Evolutionary conservation across 2,329 filamentous ascomycete species (phyloP).

Genomic region (Arthrobotrys entomopaga): DNA sequence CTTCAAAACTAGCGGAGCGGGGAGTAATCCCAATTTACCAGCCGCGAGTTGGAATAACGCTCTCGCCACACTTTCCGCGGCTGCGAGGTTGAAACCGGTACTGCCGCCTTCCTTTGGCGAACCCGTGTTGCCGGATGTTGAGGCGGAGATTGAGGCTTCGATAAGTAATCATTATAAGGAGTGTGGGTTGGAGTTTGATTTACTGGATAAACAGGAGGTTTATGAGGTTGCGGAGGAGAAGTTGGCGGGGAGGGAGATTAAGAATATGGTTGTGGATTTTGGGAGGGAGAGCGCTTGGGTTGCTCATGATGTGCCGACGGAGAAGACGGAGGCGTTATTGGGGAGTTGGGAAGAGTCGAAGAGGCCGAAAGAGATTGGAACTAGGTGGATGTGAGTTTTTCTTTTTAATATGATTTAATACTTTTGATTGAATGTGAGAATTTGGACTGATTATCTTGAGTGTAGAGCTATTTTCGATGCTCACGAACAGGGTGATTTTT

Average conservation of each 20-base stretch:
- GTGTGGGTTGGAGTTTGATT: conserved; percentile 42
- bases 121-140: conserved; percentile 26
- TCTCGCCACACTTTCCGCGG: conserved; percentile 30
- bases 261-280: conserved; percentile 54
- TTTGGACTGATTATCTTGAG: no score
- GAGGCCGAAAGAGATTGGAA: conserved; percentile 45
- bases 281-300: conserved; percentile 53
- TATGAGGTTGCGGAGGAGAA: conserved; percentile 48
- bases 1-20: conserved; percentile 12
- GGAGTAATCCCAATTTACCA: conserved; percentile 9
- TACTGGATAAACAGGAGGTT: conserved; percentile 35
- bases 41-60: conserved; percentile 20
- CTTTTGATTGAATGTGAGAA: no score
- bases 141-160: conserved; percentile 36
- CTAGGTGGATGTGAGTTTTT: conserved; percentile 50
- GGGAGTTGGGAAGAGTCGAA: conserved; percentile 42
- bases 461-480: conserved; percentile 52
- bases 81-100: conserved; percentile 42
- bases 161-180: conserved; percentile 50
- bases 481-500: conserved; percentile 50
- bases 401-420: neutral
- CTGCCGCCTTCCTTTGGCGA: conserved; percentile 41
- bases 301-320: conserved; percentile 40
- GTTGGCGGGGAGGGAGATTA: conserved; percentile 39
- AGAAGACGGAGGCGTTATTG: conserved; percentile 39